phyloP scores from a whole-genome alignment of 805 yeast species.

The Ogataea angusta region DNA sequence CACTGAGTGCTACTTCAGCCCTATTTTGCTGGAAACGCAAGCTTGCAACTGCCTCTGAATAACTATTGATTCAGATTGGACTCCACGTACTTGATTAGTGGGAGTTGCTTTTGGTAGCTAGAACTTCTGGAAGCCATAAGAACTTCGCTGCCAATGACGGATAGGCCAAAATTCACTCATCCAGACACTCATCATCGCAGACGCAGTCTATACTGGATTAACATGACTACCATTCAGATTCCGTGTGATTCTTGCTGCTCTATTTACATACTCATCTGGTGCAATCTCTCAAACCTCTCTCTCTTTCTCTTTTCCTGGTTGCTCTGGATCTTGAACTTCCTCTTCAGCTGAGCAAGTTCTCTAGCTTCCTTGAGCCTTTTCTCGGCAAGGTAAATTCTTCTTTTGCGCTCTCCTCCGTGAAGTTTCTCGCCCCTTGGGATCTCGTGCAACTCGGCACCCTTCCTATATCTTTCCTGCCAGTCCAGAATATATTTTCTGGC shows the following conservation, averaged over 20 bases:
- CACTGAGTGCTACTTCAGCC: no score
- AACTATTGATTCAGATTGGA: no score
- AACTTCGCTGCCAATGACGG: no score
- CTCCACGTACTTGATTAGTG: no score
- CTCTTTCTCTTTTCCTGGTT: slow-evolving; percentile 15
- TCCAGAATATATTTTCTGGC: slow-evolving; percentile 69
- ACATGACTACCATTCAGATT: neutral
- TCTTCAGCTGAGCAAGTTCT: slow-evolving; percentile 31
- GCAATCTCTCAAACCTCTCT: slow-evolving; percentile 25
- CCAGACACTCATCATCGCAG: no score
- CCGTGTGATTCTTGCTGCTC: neutral
- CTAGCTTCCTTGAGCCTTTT: slow-evolving; percentile 53
- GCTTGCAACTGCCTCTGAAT: no score
- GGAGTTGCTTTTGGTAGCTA: no score
- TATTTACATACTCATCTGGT: slow-evolving; percentile 8
- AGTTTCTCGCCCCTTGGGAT: slow-evolving; percentile 62
- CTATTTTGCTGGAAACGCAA: no score
- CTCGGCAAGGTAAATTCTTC: slow-evolving; percentile 62
- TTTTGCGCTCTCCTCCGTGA: slow-evolving; percentile 86
- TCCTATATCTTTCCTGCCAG: slow-evolving; percentile 67
- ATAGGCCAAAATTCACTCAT: no score
- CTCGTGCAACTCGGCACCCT: slow-evolving; percentile 50
- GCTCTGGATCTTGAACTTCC: slow-evolving; percentile 22
- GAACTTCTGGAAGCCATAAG: no score
- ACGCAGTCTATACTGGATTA: neutral